Evolutionary conservation across 2,329 filamentous ascomycete genomes (phyloP).

Genomic region (Xylaria multiplex): DNA sequence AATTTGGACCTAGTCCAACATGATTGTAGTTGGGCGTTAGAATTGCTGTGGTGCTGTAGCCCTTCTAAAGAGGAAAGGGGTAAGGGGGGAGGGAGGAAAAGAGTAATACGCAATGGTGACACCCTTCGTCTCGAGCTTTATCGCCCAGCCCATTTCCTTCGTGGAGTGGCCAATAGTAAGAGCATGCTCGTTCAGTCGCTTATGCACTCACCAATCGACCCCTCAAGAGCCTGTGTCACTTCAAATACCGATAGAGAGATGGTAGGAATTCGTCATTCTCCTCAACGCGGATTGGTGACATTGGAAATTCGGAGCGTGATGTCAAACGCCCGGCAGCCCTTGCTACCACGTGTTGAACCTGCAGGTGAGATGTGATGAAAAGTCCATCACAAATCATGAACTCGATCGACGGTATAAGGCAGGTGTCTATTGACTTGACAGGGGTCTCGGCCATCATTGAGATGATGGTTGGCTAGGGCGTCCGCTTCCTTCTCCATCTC

Average conservation of each 20-base stretch:
- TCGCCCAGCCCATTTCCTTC: not conserved
- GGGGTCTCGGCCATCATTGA: not conserved
- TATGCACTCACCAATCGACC: not conserved
- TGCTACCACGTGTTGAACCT: conserved; percentile 34
- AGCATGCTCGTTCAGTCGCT: not conserved
- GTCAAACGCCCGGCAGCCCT: conserved; percentile 19
- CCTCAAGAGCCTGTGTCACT: not conserved
- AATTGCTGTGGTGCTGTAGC: not conserved
- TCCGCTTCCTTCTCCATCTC: not conserved
- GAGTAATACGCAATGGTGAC: not conserved
- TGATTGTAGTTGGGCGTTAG: not conserved
- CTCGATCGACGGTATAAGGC: not conserved
- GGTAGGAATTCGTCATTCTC: not conserved
- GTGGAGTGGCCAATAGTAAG: not conserved
- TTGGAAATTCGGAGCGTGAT: conserved; percentile 9
- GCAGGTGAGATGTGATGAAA: conserved; percentile 20
- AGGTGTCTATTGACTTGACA: not conserved
- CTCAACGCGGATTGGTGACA: conserved; percentile 10
- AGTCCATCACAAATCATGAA: not conserved
- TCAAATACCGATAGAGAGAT: conserved; percentile 8
- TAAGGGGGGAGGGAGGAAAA: not conserved
- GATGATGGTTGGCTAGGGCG: not conserved
- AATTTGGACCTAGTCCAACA: conserved; percentile 3
- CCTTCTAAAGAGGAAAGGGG: conserved; percentile 1
- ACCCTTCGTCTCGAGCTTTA: not conserved